phyloP scores from a whole-genome alignment of 106 monocot genomes.

The Agapanthus africanus region DNA sequence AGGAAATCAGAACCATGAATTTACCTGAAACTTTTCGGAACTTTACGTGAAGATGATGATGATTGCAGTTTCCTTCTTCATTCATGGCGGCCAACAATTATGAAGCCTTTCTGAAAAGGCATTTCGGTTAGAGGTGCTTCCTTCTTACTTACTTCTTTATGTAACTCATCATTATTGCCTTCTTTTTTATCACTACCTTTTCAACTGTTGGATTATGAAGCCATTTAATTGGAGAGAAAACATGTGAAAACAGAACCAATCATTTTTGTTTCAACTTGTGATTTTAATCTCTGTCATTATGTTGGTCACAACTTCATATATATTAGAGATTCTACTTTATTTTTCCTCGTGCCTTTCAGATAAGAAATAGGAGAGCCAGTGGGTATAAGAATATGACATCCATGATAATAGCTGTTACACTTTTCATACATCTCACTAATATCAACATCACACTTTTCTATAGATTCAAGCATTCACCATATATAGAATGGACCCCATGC shows the following conservation, averaged over 20 bases:
- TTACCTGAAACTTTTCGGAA: background rate
- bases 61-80: background rate
- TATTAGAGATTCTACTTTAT: background rate
- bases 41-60: background rate
- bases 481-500: background rate
- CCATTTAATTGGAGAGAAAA: too few relatives aligned
- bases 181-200: too few relatives aligned
- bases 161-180: background rate
- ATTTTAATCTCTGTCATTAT: background rate
- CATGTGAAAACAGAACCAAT: too few relatives aligned
- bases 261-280: background rate
- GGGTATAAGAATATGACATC: background rate
- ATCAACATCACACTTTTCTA: background rate
- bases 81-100: background rate
- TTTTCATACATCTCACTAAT: background rate
- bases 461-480: background rate
- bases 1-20: background rate
- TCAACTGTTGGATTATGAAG: too few relatives aligned
- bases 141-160: conserved; percentile 1
- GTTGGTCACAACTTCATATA: background rate
- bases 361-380: background rate
- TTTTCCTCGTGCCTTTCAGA: background rate
- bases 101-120: background rate
- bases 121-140: background rate
- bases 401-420: background rate